These are phyloP conservation scores for Beauveria sp. DNA, from an alignment of 2,329 filamentous ascomycete genomes.

Conservation along the genomic window DNA sequence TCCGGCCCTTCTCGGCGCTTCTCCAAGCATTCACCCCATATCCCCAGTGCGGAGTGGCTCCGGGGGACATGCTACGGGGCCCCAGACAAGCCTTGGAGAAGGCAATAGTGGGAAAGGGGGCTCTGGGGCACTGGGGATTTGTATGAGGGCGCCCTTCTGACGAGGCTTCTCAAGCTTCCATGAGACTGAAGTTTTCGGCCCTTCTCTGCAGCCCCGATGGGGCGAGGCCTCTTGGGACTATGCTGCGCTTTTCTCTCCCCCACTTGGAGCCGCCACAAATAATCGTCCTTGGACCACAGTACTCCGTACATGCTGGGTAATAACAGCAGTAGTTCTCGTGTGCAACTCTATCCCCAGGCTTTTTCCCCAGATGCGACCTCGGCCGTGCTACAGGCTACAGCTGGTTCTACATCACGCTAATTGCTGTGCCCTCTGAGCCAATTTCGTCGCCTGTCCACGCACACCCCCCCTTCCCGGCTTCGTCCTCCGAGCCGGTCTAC, in stretches of 20 bases:
- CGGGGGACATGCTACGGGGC: not conserved
- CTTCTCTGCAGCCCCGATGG: constrained; percentile 9
- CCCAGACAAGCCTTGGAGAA: not conserved
- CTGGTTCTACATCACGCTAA: constrained; percentile 1
- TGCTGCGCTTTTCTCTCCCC: not conserved
- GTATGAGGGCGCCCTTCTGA: too few species aligned
- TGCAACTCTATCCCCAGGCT: constrained; percentile 3
- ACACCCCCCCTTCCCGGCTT: not conserved
- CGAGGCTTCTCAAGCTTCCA: not conserved
- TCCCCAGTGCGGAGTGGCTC: constrained; percentile 8
- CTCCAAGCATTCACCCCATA: not conserved
- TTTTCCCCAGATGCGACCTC: not conserved
- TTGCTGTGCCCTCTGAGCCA: not conserved
- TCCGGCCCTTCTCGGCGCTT: constrained; percentile 12
- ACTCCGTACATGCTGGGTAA: not conserved
- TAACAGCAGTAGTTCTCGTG: not conserved
- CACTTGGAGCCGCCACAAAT: constrained; percentile 7
- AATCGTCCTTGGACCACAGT: not conserved
- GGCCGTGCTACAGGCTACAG: not conserved
- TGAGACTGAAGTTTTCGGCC: constrained; percentile 4
- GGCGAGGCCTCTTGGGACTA: not conserved
- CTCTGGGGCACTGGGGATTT: not conserved
- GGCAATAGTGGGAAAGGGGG: not conserved
- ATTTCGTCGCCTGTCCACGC: not conserved
- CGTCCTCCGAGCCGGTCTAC: not conserved